A percentile compares a stretch with the other conserved stretches of the same genome.
These are phyloP conservation scores for Rhizopogon sp. DNA, from an alignment of 768 basidiomycete species.

Conservation along the genomic window DNA sequence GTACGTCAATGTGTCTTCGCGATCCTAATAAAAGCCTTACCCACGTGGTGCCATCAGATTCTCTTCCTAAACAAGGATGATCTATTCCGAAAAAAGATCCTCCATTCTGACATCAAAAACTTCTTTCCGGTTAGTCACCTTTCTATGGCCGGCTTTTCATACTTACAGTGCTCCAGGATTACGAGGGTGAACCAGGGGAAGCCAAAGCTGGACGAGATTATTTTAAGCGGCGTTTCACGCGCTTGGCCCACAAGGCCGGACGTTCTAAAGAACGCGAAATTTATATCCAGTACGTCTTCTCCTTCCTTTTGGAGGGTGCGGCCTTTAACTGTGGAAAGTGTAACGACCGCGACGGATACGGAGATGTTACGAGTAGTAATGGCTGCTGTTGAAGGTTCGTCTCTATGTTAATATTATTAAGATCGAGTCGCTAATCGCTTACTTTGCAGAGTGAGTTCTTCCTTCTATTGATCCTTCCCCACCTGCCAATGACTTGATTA, in stretches of 20 bases:
- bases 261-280: constrained; percentile 85
- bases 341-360: constrained; percentile 89
- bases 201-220: constrained; percentile 78
- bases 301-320: constrained; percentile 4
- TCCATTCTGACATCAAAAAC: constrained; percentile 76
- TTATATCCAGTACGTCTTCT: constrained; percentile 80
- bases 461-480: constrained; percentile 19
- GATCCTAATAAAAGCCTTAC: not conserved
- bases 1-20: constrained; percentile 37
- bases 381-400: constrained; percentile 92
- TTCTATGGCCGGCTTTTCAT: not conserved
- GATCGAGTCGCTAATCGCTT: constrained; percentile 10
- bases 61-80: constrained; percentile 96
- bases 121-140: constrained; percentile 71
- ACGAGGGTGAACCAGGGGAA: constrained; percentile 71
- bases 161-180: constrained; percentile 53
- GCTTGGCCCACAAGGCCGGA: constrained; percentile 80
- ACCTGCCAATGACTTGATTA: constrained; percentile 19
- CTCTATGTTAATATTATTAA: constrained; percentile 4
- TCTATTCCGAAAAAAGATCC: constrained; percentile 82
- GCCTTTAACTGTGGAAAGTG: constrained; percentile 36
- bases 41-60: constrained; percentile 45
- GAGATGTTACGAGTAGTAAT: constrained; percentile 86
- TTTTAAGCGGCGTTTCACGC: constrained; percentile 82
- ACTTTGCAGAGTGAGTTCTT: constrained; percentile 59